Conservation (phyloP, 352 stramenopile species). For the Plasmopara halstedii region DNA sequence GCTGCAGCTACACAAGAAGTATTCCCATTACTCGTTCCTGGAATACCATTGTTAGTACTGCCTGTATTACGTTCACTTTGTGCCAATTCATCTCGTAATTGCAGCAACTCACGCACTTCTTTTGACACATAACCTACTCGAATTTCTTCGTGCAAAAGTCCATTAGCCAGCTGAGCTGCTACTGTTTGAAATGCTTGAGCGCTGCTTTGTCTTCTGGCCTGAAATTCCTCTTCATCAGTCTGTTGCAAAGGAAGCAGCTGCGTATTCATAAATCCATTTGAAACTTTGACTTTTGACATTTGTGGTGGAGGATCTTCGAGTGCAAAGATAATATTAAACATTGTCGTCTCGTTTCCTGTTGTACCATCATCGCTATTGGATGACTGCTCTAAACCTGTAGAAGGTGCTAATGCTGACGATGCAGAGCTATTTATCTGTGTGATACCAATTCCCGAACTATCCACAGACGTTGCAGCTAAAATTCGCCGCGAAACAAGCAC, state of each 20-base stretch:
- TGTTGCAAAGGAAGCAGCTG: constrained; percentile 16
- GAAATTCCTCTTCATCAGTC: constrained; percentile 23
- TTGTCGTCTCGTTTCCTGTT: constrained; percentile 59
- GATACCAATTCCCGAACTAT: no score
- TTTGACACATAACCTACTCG: constrained; percentile 70
- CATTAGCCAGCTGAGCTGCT: constrained; percentile 69
- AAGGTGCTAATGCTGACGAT: constrained; percentile 2
- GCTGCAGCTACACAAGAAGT: constrained; percentile 21
- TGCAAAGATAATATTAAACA: constrained; percentile 87
- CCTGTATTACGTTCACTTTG: constrained; percentile 49
- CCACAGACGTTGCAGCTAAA: constrained; percentile 7
- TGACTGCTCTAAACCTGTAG: constrained; percentile 16
- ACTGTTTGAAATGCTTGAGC: constrained; percentile 57
- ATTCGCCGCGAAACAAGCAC: constrained; percentile 56
- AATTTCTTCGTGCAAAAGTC: constrained; percentile 75
- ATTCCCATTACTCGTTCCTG: constrained; percentile 19
- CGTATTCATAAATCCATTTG: constrained; percentile 7
- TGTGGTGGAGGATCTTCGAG: constrained; percentile 42
- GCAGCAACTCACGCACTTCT: constrained; percentile 67
- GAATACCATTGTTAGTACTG: constrained; percentile 6
- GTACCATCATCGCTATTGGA: constrained; percentile 1
- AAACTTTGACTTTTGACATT: constrained; percentile 1
- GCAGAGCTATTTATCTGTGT: constrained; percentile 3
- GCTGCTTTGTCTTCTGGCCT: constrained; percentile 26
- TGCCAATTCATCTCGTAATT: constrained; percentile 69